Evolutionary conservation across 495 filamentous ascomycete species (phyloP).

Genomic region (Aspergillus avenaceus): DNA sequence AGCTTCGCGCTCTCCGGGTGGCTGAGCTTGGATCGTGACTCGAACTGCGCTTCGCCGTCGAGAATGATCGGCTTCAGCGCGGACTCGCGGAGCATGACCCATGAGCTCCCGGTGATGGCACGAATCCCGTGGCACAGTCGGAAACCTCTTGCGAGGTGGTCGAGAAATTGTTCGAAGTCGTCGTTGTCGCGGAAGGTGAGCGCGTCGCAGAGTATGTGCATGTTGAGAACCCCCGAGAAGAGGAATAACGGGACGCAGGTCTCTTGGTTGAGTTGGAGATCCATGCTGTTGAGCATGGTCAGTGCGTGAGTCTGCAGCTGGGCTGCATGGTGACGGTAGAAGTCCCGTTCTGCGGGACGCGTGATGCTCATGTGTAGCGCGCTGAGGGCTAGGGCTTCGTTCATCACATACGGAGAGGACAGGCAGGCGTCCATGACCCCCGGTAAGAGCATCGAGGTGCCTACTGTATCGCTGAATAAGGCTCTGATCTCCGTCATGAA

Average conservation of each 20-base stretch:
- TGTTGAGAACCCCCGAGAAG: conserved; percentile 43
- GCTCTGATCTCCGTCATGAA: conserved; percentile 12
- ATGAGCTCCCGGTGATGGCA: conserved; percentile 21
- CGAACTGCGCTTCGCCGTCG: not conserved
- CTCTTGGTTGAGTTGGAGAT: conserved; percentile 18
- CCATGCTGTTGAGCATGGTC: conserved; percentile 33
- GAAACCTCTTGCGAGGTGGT: conserved; percentile 36
- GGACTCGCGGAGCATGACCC: conserved; percentile 15
- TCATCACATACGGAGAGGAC: conserved; percentile 36
- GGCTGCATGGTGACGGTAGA: conserved; percentile 42
- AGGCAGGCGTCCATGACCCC: conserved; percentile 14
- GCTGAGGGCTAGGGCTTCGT: conserved; percentile 38
- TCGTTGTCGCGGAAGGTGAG: conserved; percentile 13
- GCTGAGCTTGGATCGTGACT: too few species aligned
- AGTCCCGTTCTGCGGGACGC: conserved; percentile 21
- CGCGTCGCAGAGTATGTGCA: conserved; percentile 46
- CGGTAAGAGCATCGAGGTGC: not conserved
- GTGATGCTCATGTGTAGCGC: conserved; percentile 38
- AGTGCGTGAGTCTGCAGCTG: conserved; percentile 47
- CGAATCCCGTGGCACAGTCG: conserved; percentile 42
- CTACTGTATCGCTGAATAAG: not conserved
- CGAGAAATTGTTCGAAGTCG: conserved; percentile 35
- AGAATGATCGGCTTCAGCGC: conserved; percentile 11
- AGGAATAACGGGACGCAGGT: conserved; percentile 43
- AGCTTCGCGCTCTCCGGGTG: conserved; percentile 4